Percentiles rank a stretch among this genome's conserved stretches.
Evolutionary conservation across 169 alveolate species (phyloP).

Genomic region (Babesia bigemina): DNA sequence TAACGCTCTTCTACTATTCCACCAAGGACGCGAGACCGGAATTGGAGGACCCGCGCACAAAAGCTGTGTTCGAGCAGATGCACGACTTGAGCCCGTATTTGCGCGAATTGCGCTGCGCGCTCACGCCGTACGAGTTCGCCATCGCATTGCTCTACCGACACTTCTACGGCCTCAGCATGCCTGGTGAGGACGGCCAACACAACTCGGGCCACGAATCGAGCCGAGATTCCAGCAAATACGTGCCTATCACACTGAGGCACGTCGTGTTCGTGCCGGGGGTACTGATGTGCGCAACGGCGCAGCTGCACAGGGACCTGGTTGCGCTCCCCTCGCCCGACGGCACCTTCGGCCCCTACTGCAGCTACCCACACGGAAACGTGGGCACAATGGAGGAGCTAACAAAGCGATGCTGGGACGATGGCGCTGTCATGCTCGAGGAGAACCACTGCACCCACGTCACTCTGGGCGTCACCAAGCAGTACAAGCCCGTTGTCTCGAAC

Average conservation of each 20-base stretch:
- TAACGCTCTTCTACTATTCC: constrained; percentile 52
- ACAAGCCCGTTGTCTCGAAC: constrained; percentile 58
- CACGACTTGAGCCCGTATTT: constrained; percentile 25
- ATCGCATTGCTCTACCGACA: constrained; percentile 49
- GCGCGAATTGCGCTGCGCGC: constrained; percentile 15
- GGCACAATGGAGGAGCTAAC: constrained; percentile 10
- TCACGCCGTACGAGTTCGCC: constrained; percentile 61
- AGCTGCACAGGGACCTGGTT: constrained; percentile 32
- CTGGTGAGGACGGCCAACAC: constrained; percentile 21
- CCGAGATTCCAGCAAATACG: background rate
- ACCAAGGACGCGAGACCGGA: background rate
- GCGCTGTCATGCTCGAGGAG: constrained; percentile 50
- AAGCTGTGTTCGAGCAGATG: background rate
- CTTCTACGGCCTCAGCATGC: constrained; percentile 40
- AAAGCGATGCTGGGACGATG: constrained; percentile 1
- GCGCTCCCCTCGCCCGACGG: constrained; percentile 60
- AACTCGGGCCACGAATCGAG: background rate
- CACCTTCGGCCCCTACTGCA: constrained; percentile 15
- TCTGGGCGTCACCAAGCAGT: constrained; percentile 56
- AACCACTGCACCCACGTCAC: constrained; percentile 63
- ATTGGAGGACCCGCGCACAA: background rate
- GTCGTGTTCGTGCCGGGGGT: constrained; percentile 67
- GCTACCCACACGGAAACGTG: background rate
- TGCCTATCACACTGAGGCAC: constrained; percentile 27
- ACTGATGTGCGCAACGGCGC: constrained; percentile 50